These are phyloP conservation scores for Blumeria graminis DNA, from an alignment of 2,329 filamentous ascomycete species.

Conservation along the genomic window DNA sequence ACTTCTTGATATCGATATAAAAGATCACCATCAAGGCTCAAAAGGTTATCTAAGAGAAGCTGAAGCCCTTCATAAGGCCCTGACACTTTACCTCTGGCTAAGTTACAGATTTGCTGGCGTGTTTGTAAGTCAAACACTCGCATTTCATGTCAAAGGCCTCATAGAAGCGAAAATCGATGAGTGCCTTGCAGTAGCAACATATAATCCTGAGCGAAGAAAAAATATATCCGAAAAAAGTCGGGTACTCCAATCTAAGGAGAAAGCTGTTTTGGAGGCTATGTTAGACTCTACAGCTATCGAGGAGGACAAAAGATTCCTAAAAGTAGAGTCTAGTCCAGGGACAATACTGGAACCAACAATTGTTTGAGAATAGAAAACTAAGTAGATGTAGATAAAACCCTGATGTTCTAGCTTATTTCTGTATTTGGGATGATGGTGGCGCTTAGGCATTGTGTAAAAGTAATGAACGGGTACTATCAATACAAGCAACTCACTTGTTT, in stretches of 20 bases:
- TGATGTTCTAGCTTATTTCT: no score
- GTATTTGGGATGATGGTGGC: no score
- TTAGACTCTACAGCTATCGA: not conserved
- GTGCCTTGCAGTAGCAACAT: conserved; percentile 5
- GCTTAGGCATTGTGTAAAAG: no score
- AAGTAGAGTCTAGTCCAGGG: no score
- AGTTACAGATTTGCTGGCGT: conserved; percentile 69
- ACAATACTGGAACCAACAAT: no score
- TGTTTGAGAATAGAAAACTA: no score
- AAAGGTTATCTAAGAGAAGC: conserved; percentile 32
- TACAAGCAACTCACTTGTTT: no score
- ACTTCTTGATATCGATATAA: conserved; percentile 38
- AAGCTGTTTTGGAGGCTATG: not conserved
- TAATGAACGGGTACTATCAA: no score
- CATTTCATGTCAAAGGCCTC: conserved; percentile 53
- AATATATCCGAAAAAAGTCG: not conserved
- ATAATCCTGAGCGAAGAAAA: conserved; percentile 3
- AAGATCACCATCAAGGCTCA: conserved; percentile 18
- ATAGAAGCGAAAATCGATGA: conserved; percentile 47
- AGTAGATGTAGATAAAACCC: no score
- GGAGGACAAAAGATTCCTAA: no score
- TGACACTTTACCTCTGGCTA: conserved; percentile 81
- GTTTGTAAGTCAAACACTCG: conserved; percentile 51
- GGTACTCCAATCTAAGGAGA: not conserved
- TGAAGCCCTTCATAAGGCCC: conserved; percentile 55